phyloP scores from a whole-genome alignment of 805 yeast genomes.

The Suhomyces tanzawaensis region DNA sequence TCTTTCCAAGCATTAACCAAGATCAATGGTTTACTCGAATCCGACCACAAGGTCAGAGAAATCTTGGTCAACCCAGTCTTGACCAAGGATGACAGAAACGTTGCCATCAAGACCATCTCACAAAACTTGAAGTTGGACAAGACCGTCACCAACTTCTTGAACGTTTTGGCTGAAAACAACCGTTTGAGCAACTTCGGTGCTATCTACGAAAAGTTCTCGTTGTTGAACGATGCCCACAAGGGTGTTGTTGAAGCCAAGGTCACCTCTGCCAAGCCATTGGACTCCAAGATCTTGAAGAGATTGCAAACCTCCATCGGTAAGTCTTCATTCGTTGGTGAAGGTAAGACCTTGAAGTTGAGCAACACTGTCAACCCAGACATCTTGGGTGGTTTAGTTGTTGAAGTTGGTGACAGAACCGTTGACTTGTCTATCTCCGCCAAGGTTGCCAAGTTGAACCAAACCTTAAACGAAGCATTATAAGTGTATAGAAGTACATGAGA shows the following conservation, averaged over 20 bases:
- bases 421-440: slow-evolving; percentile 85
- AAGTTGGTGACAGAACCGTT: slow-evolving; percentile 95
- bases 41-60: slow-evolving; percentile 61
- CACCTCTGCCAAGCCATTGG: slow-evolving; percentile 83
- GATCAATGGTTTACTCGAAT: slow-evolving; percentile 51
- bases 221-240: slow-evolving; percentile 81
- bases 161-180: slow-evolving; percentile 90
- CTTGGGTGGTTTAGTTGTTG: slow-evolving; percentile 93
- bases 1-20: slow-evolving; percentile 64
- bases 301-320: slow-evolving; percentile 73
- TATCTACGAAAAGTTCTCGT: slow-evolving; percentile 68
- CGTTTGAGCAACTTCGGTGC: slow-evolving; percentile 69
- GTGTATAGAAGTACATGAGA: slow-evolving; percentile 6
- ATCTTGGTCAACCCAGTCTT: slow-evolving; percentile 82
- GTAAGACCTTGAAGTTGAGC: slow-evolving; percentile 79
- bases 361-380: slow-evolving; percentile 87
- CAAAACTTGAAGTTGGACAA: slow-evolving; percentile 54
- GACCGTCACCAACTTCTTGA: slow-evolving; percentile 74
- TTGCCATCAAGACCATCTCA: slow-evolving; percentile 62
- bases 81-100: slow-evolving; percentile 67
- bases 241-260: slow-evolving; percentile 93
- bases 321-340: slow-evolving; percentile 79
- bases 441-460: slow-evolving; percentile 85
- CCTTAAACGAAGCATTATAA: slow-evolving; percentile 82
- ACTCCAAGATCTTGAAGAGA: slow-evolving; percentile 72